phyloP scores from a whole-genome alignment of 305 asterid species.

The Solanum aculeatissimum region DNA sequence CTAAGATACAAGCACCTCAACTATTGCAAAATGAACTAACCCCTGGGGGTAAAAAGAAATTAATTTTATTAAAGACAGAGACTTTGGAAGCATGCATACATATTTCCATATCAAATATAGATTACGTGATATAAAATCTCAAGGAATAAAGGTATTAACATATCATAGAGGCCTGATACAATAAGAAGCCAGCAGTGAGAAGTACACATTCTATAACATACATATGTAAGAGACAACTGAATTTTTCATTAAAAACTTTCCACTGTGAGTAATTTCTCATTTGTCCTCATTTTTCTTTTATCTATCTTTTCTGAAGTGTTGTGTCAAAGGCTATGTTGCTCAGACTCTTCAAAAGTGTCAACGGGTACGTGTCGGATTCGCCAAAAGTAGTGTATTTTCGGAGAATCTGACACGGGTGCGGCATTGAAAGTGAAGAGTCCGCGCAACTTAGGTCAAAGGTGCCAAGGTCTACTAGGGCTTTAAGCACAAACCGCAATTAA shows the following conservation, averaged over 20 bases:
- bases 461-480: not conserved
- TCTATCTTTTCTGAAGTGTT: not conserved
- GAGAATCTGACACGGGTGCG: too few species aligned
- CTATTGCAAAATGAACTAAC: not conserved
- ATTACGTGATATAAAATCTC: not conserved
- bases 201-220: not conserved
- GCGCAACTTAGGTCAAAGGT: too few species aligned
- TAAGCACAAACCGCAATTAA: not conserved
- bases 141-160: not conserved
- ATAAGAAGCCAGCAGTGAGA: not conserved
- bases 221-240: not conserved
- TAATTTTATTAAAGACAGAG: not conserved
- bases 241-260: not conserved
- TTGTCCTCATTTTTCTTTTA: not conserved
- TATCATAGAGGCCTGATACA: not conserved
- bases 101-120: not conserved
- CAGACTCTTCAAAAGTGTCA: too few species aligned
- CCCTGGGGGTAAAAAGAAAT: not conserved
- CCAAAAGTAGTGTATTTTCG: too few species aligned
- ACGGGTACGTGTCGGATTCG: too few species aligned
- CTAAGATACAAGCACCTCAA: not conserved
- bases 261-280: not conserved
- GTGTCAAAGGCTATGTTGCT: not conserved
- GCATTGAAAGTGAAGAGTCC: too few species aligned
- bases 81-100: not conserved